These are phyloP conservation scores for Talinum fruticosum DNA, from an alignment of 148 eudicot genomes.

Conservation along the genomic window DNA sequence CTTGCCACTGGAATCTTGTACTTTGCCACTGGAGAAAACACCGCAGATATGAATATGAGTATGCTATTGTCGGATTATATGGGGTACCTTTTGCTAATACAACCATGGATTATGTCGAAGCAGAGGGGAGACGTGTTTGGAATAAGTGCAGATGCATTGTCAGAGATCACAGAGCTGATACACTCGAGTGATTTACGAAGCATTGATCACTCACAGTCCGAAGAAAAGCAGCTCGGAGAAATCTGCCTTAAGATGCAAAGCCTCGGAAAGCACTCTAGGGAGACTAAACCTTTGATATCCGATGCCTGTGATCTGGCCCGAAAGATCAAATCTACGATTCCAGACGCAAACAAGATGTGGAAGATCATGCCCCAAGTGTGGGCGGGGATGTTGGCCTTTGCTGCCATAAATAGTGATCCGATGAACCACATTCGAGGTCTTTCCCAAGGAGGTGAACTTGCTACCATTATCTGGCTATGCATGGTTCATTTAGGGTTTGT, in stretches of 20 bases:
- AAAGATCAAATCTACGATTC: neutral
- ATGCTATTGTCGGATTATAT: neutral
- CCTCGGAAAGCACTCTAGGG: too few relatives aligned
- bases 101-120: neutral
- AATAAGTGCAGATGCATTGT: neutral
- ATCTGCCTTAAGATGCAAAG: neutral
- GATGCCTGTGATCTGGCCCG: neutral
- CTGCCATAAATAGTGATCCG: neutral
- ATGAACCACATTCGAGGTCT: neutral
- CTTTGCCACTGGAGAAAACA: neutral
- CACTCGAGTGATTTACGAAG: neutral
- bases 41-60: neutral
- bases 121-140: neutral
- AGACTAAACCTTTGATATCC: neutral
- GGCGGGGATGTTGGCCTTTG: slow-evolving; percentile 2
- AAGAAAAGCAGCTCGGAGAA: neutral
- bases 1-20: neutral
- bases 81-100: neutral
- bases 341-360: neutral
- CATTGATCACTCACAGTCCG: too few relatives aligned
- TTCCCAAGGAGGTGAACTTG: neutral
- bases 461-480: neutral
- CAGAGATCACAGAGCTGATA: neutral
- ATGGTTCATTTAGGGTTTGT: neutral
- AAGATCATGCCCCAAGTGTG: neutral